Evolutionary conservation across 2,329 filamentous ascomycete genomes (phyloP), one percentile per base, ranked within the genome.

Genomic region (Pestalotiopsis sp.): DNA sequence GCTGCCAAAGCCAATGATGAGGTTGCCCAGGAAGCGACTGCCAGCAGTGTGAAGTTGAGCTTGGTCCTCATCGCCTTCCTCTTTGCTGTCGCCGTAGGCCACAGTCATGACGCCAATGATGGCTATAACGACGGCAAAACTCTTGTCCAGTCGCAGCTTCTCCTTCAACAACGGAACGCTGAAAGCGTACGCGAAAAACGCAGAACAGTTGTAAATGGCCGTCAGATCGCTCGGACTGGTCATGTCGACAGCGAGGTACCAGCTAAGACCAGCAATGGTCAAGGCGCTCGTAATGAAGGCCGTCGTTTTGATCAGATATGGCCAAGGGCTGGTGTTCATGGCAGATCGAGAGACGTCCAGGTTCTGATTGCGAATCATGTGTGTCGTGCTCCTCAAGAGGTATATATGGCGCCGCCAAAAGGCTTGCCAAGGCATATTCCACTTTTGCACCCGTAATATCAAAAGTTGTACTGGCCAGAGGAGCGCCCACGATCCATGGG

Each of bases 161-260:
- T 99, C 96, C 68, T 93, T 90, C 2, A 99, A 85, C 20, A 99
- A 82, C 1, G 95, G 94, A 59, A 99, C 94, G 60, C 93, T 97
- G 78, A 99, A 99, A 13, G 93, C 95, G 78, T 99, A 99, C 63
- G 96, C 96, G 80, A 99, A 99, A 82, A 99, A 99, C 69, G 96
- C 95, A 66, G 93, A 97, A 85, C 96, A 99, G 82, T 99, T 99
- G 87, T 99, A 99, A 75, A 99, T 99, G 66, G 96, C 96, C 0
- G 96, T 99, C 75, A 99, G 82, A 80, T 99, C 96, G 73, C 92
- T 94, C 2, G 96, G 92, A 3, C 93, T 97, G 1, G 96, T 99
- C 85, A 97, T 83, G 81, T 94, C 93, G 69, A 99, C 95, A 17
- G 96, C 95, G 45, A 98, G 86, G 77, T 98, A 99, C 96, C 96